Base-by-base conservation (phyloP, 192 early-diverging fungal species). In the Podochytrium sp. region DNA sequence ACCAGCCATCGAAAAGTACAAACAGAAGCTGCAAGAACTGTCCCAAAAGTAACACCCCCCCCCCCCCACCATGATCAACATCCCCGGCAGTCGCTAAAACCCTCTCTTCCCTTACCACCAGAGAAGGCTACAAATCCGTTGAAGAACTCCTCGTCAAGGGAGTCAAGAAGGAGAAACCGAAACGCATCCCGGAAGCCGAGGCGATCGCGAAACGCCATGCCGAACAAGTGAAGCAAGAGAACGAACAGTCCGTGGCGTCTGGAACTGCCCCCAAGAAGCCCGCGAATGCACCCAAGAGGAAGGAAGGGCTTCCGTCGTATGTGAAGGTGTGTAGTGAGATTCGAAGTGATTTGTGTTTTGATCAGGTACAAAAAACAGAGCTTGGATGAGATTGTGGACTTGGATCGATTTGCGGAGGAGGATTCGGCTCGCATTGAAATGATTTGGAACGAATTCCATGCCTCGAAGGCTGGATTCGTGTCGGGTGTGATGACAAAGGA, bases 381-480 rank as follows among this genome's bases (percentile, higher is more conserved):
- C 1, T 71, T 85, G 33, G 71, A 76, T 42, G 65, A 85, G 37
- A 79, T 85, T 65, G 62, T 83, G 18, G 66, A 85, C 47, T 14
- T 85, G n/a, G 78, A 81, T 0, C 18, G 34, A 39, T 37, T 85
- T 4, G 43, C 47, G 41, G 50, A 37, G 37, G 76, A 80, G 51
- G 38, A 58, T 1, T 27, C 76, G 10, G 74, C 77, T 49, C 42
- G 50, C 16, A 85, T 85, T 51, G 66, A 65, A n/a, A 40, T 90
- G 51, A 84, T 95, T 76, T 95, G 94, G 94, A 90, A 88, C 57
- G 71, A 81, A 58, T 91, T 91, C 80, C 91, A 94, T 56, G 68
- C 81, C 6, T 85, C 82, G 52, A 77, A 89, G 61, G 76, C 74
- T 42, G 72, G 72, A 12, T 71, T 72, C 29, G 73, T 94, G 3